Base-by-base conservation (phyloP, 2,329 filamentous ascomycete species). In the Pestalotiopsis sp. region DNA sequence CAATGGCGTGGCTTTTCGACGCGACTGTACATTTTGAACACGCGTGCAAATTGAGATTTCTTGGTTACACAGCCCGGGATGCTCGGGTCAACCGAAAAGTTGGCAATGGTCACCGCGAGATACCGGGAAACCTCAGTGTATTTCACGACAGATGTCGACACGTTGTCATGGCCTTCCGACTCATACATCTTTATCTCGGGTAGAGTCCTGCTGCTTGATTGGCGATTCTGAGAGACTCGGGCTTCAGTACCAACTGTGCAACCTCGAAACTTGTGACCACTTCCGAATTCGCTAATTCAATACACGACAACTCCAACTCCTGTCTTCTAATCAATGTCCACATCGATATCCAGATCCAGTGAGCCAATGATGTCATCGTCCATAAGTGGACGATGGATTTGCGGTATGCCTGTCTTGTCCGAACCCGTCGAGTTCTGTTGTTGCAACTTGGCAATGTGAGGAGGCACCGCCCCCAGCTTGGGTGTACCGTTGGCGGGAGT, bases 361-460 rank as follows among this genome's bases (percentile, higher is more conserved):
- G 90, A 88, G 1, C 92, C 94, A 79, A 98, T 95, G 68, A 98
- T 92, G 77, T 98, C 96, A 77, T 98, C 96, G 71, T 97, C 95
- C 84, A 92, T 92, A 68, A 94, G 88, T 38, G 92, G 91, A 81
- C 93, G 91, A 76, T 95, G 93, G 63, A 94, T 92, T 13, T 90
- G 90, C 3, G 89, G 86, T 70, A 91, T 80, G 13, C 87, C 87
- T 75, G 87, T 89, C 80, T 87, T 89, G 73, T 90, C 89, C 80
- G 86, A 89, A 71, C 88, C 86, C 70, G 76, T 76, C 68, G 83
- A 83, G 74, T 84, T 84, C 80, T 85, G 84, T 71, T 84, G 81
- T 76, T 85, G 85, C 72, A 86, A 80, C 80, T 84, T 89, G 66
- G 83, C 84, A 66, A 89, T 77, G 69, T 89, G 85, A 52, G 87